Base-by-base conservation (phyloP, 805 yeast species). In the Lipomyces kockii region DNA sequence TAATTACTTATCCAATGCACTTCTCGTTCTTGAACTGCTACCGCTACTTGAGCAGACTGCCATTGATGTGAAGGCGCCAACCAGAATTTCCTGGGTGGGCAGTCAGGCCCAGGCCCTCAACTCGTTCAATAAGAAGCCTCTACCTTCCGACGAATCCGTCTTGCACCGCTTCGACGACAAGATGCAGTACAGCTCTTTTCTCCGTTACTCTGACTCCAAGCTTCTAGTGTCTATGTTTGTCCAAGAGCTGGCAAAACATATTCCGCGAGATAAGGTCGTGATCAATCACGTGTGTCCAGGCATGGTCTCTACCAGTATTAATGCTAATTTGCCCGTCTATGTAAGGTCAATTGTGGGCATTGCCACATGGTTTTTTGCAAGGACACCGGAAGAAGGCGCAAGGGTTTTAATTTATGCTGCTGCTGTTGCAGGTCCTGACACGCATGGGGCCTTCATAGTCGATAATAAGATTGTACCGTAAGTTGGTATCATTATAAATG, bases 341-440 rank as follows among this genome's bases (percentile, higher is more conserved):
- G 17, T 55, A 55, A 25, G n/a, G 39, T 43, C 58, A 20, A 27
- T 55, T 55, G 22, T 55, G 39, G 20, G 39, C 0, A 17, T 3
- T 27, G 39, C 27, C 20, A 27, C 17, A 14, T 12, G 7, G 58
- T 4, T 55, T 12, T 6, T 46, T 34, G 58, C 43, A 34, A 27
- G 58, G 39, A 55, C 58, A 11, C 43, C 58, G 58, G 58, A 55
- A 55, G 39, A 27, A 55, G 58, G 58, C 17, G 58, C 58, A 9
- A 55, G 58, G 39, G 12, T 55, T 25, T 34, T 55, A 27, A 22
- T 55, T 55, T 55, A 55, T 22, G 58, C 58, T 39, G 58, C 58
- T 12, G 58, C 58, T 55, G 58, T 55, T 5, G 58, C 58, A 55
- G 58, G 58, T 22, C 58, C 58, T 17, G 58, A 55, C 35, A 29